Base-by-base conservation (phyloP, 768 basidiomycete genomes). In the Flagelloscypha sp. region DNA sequence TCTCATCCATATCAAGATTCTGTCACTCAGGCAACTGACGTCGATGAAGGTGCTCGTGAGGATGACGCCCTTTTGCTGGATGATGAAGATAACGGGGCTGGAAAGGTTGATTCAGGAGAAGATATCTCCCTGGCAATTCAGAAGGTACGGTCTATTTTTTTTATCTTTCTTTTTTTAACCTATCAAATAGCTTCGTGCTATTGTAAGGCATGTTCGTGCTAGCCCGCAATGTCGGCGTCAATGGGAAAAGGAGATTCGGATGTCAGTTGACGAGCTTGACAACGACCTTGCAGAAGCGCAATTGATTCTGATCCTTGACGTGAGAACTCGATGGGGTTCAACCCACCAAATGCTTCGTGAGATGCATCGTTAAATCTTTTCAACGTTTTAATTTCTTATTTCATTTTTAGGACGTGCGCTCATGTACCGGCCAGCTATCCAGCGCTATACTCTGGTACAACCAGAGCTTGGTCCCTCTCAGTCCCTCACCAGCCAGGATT, bases 281-380 rank as follows among this genome's bases (percentile, higher is more conserved):
- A 23, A 13, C 6, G 13, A 12, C 9, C 18, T 17, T n/a, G 15
- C 6, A 8, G 38, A 37, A 18, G 16, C 15, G 13, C 31, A 40
- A 3, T 35, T 52, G 1, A 54, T 56, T 44, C 48, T 53, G 2
- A 61, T 59, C 20, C 45, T 61, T 1, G 57, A 59, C 41, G 57
- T 61, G 2, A 31, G 39, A 10, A 59, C 56, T 4, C 45, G 50
- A 1, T 61, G 59, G 59, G 48, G 52, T 1, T 61, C 57, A n/a
- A 57, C 57, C 16, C 51, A 57, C 35, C 46, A 54, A 16, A 59
- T 61, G 57, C 46, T 61, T 6, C 38, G 52, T 61, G 36, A 20
- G 52, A 44, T 16, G 18, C 7, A 15, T 27, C 25, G n/a, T 27
- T 13, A 27, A 9, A 27, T 13, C 9, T 9, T 27, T 13, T 9